Evolutionary conservation across 805 yeast genomes (phyloP), one percentile per base, ranked within the genome.

Genomic region (Candida oleophila): DNA sequence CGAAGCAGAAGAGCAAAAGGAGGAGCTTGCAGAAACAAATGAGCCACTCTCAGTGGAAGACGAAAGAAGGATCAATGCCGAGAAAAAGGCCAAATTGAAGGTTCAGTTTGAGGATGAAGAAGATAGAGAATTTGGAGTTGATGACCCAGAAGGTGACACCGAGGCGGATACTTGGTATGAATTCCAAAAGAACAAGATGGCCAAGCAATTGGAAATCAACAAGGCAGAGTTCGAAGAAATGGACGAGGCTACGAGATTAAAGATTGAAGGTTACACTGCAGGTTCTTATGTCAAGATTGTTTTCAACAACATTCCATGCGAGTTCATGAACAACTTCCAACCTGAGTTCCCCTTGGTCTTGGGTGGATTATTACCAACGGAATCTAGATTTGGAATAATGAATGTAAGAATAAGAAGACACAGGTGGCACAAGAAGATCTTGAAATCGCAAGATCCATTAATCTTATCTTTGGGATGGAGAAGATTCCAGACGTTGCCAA

Each of bases 101-200:
- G 75, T 88, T 57, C 97, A 94, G 62, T 89, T 94, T 60, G 98
- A 94, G 60, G 89, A 83, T 44, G 89, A 84, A 62, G 90, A 84
- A 56, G 77, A 73, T 48, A 60, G 76, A 11, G 77, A 73, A 48
- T 85, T 81, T 54, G 88, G 87, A 15, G 89, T 83, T 21, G 88
- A 85, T 51, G 96, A 89, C 52, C 88, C 88, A 11, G 90, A 87
- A 61, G 85, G 80, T 46, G 69, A 62, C 43, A 64, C 66, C 19
- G 95, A 87, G 60, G 89, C 89, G 47, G 97, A 92, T 57, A 90
- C 97, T 0, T 94, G 99, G 99, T 94, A 92, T 64, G 98, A 92
- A 64, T 82, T 87, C 65, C 97, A 94, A 66, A 94, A 94, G 72
- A 95, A 96, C 50, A 92, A 91, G 60, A 91, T 95, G 83, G 90